Base-by-base conservation (phyloP, 805 yeast species). In the Metschnikowia picachoensis region DNA sequence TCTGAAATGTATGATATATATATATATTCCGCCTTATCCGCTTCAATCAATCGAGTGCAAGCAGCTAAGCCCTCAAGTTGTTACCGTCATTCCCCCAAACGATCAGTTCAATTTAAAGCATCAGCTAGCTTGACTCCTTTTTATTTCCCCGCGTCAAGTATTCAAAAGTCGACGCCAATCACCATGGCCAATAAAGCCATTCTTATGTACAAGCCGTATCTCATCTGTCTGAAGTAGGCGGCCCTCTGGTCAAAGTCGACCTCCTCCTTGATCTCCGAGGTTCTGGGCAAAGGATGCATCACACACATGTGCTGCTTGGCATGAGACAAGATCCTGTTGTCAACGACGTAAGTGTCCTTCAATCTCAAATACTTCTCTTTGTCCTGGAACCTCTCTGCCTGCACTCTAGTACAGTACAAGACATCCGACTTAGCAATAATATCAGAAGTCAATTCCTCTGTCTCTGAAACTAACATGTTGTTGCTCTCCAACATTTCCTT, bases 201-300 rank as follows among this genome's bases (percentile, higher is more conserved):
- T 79, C 99, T 90, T 39, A 95, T 96, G 65, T 85, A 94, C 67
- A 94, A 77, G 51, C 99, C 99, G 66, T 94, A 92, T 70, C 95
- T 86, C 99, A 94, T 94, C 77, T 94, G 98, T 81, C 99, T 87
- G 79, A 94, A 94, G 76, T 94, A 94, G 49, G 99, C 98, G 55
- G 99, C 98, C 70, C 99, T 87, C 70, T 92, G 97, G 72, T 94
- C 99, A 64, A 92, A 94, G 68, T 94, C 99, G 61, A 94, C 98
- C 74, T 94, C 99, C 73, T 91, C 98, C 62, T 87, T 87, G 59
- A 94, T 92, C 74, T 94, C 99, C 61, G 82, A 85, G 55, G 89
- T 91, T 71, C 99, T 87, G 66, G 99, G 99, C 60, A 94, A 80
- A 66, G 99, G 99, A 68, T 94, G 99, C 96, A 94, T 85, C 54